phyloP scores from a whole-genome alignment of 2,329 filamentous ascomycete species.

The Aureobasidium sp. region DNA sequence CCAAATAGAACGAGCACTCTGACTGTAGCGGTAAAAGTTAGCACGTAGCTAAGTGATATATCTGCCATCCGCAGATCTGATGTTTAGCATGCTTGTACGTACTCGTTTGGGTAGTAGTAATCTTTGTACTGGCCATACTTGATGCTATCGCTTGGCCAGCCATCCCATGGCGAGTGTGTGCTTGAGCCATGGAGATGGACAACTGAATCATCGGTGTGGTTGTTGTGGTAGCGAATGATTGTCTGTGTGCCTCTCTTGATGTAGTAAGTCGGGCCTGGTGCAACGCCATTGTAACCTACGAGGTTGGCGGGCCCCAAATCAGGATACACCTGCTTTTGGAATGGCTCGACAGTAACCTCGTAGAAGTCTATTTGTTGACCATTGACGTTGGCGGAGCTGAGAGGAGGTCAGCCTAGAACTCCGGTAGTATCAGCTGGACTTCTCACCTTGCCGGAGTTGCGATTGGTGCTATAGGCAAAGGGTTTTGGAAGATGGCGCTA shows the following conservation, averaged over 20 bases:
- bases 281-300: constrained; percentile 47
- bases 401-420: not conserved
- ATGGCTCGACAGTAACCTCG: constrained; percentile 37
- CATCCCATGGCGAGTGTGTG: constrained; percentile 41
- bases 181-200: constrained; percentile 50
- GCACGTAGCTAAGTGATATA: not conserved
- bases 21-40: not conserved
- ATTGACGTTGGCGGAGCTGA: constrained; percentile 15
- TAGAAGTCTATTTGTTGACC: constrained; percentile 39
- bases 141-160: constrained; percentile 49
- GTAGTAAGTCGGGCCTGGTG: constrained; percentile 46
- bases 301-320: constrained; percentile 29
- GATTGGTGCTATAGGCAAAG: constrained; percentile 16
- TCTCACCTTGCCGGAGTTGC: constrained; percentile 15
- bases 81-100: not conserved
- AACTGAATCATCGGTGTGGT: constrained; percentile 35
- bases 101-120: constrained; percentile 54
- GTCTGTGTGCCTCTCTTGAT: constrained; percentile 42
- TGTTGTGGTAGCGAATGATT: constrained; percentile 48
- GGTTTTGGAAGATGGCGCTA: constrained; percentile 15
- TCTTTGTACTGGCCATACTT: constrained; percentile 51
- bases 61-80: not conserved
- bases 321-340: constrained; percentile 37
- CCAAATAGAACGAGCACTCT: constrained; percentile 1
- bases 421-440: not conserved